Conservation (phyloP, 352 stramenopile species). For the Pythium insidiosum region DNA sequence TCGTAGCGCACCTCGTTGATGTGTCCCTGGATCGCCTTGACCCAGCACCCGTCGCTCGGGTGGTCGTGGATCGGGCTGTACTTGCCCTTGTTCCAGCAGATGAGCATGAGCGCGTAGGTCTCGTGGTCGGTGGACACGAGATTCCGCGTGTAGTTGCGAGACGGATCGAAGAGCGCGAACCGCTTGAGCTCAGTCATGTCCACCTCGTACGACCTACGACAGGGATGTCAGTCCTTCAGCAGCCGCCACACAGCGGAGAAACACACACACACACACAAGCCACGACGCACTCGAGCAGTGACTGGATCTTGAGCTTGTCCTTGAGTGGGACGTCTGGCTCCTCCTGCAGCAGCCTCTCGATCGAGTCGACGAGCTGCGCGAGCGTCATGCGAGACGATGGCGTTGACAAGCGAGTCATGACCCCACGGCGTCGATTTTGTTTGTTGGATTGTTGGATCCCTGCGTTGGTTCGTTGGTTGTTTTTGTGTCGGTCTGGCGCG, state of each 20-base stretch:
- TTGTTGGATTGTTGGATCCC: no score
- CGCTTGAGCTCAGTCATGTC: slow-evolving; percentile 51
- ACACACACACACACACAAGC: not conserved
- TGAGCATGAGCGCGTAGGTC: slow-evolving; percentile 90
- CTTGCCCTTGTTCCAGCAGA: slow-evolving; percentile 91
- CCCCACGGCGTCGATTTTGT: no score
- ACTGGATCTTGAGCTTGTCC: slow-evolving; percentile 42
- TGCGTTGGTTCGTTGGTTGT: no score
- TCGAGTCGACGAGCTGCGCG: slow-evolving; percentile 36
- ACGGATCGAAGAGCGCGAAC: slow-evolving; percentile 80
- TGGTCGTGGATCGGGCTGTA: slow-evolving; percentile 92
- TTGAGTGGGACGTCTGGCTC: slow-evolving; percentile 50
- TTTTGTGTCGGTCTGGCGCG: no score
- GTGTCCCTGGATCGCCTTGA: slow-evolving; percentile 79
- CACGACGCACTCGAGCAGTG: slow-evolving; percentile 38
- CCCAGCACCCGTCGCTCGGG: slow-evolving; percentile 89
- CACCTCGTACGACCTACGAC: slow-evolving; percentile 29
- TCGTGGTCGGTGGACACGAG: slow-evolving; percentile 89
- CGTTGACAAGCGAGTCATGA: no score
- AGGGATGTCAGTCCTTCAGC: not conserved
- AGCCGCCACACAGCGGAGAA: not conserved
- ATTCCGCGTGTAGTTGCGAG: slow-evolving; percentile 92
- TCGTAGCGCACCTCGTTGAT: slow-evolving; percentile 89
- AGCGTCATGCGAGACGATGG: slow-evolving; percentile 35
- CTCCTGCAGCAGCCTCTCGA: slow-evolving; percentile 39